phyloP scores from a whole-genome alignment of 192 early-diverging fungal species.

The Dissophora globulifera region DNA sequence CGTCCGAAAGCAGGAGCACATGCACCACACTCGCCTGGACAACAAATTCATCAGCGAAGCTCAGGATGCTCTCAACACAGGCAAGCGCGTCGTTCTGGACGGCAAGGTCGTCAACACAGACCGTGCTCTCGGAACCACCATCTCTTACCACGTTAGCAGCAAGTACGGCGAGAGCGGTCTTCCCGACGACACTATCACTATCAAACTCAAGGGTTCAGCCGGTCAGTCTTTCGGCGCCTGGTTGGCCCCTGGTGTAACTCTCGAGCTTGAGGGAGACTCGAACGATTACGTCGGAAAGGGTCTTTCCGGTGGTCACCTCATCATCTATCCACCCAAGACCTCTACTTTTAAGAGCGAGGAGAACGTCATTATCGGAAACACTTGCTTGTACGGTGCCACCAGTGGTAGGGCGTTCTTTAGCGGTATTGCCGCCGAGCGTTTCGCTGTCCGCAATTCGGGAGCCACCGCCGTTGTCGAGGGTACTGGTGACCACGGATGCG shows the following conservation, averaged over 20 bases:
- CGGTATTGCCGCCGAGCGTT: slow-evolving; percentile 97
- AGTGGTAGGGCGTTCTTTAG: slow-evolving; percentile 89
- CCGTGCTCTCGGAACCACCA: slow-evolving; percentile 91
- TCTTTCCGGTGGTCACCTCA: slow-evolving; percentile 90
- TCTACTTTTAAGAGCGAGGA: slow-evolving; percentile 81
- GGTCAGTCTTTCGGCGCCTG: slow-evolving; percentile 98
- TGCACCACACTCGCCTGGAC: slow-evolving; percentile 86
- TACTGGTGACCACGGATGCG: slow-evolving; percentile 98
- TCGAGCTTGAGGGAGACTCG: slow-evolving; percentile 96
- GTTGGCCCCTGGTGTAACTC: slow-evolving; percentile 86
- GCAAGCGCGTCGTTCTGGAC: slow-evolving; percentile 66
- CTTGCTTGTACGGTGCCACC: slow-evolving; percentile 98
- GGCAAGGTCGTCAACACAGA: slow-evolving; percentile 91
- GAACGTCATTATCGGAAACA: slow-evolving; percentile 97
- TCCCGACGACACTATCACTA: slow-evolving; percentile 86
- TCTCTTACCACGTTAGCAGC: slow-evolving; percentile 90
- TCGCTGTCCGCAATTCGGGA: slow-evolving; percentile 98
- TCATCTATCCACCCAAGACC: slow-evolving; percentile 89
- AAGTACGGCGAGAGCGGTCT: slow-evolving; percentile 82
- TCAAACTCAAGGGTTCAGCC: slow-evolving; percentile 90
- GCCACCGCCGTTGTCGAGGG: slow-evolving; percentile 96
- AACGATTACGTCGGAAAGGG: slow-evolving; percentile 99
- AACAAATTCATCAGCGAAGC: slow-evolving; percentile 89
- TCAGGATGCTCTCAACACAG: slow-evolving; percentile 71
- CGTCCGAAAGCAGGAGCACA: slow-evolving; percentile 88